These are phyloP conservation scores for Chlorella sorokiniana DNA, from an alignment of 139 green algal genomes.

Conservation along the genomic window DNA sequence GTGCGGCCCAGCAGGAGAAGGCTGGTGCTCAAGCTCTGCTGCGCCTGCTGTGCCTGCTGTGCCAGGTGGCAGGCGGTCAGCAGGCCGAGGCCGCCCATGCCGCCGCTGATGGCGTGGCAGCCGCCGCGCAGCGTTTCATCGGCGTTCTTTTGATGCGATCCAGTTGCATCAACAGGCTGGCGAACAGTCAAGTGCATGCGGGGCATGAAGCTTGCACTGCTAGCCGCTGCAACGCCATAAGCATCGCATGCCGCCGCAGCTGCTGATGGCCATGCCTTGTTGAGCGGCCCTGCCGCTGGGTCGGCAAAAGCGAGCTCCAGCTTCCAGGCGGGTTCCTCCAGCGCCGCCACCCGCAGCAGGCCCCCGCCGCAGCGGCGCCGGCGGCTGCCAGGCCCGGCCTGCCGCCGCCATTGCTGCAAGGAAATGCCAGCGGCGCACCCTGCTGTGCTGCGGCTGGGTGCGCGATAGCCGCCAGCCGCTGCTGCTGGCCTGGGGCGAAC, in stretches of 20 bases:
- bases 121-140: slow-evolving; percentile 52
- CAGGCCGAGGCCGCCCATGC: slow-evolving; percentile 53
- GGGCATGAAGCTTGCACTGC: background rate
- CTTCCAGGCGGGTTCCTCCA: slow-evolving; percentile 20
- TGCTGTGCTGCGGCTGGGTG: background rate
- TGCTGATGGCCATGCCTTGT: background rate
- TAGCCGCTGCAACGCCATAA: background rate
- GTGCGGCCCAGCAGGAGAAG: slow-evolving; percentile 25
- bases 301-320: background rate
- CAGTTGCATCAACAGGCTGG: background rate
- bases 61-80: slow-evolving; percentile 70
- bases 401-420: background rate
- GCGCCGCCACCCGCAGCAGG: background rate
- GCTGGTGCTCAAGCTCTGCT: slow-evolving; percentile 9
- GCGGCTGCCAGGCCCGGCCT: background rate
- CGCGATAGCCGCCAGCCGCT: background rate
- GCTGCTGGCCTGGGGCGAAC: background rate
- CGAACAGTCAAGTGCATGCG: background rate
- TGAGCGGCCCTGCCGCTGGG: background rate
- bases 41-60: slow-evolving; percentile 7
- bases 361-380: background rate
- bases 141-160: too few species aligned
- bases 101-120: slow-evolving; percentile 71
- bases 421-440: background rate
- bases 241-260: background rate